Evolutionary conservation across 2,329 filamentous ascomycete species (phyloP).

Genomic region (Ophiostoma ulmi): DNA sequence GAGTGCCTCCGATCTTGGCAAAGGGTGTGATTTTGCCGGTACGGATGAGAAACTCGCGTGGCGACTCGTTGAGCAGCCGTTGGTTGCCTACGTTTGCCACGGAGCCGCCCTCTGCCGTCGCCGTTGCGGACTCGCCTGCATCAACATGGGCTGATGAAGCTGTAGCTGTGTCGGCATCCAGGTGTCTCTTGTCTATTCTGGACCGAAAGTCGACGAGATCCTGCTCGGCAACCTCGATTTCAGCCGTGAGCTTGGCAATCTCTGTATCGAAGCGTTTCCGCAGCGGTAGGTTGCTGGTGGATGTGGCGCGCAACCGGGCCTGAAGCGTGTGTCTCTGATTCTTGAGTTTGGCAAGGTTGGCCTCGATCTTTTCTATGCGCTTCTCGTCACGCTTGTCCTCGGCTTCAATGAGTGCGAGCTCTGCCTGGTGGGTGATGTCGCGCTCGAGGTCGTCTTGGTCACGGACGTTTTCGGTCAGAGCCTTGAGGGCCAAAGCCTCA

Average conservation of each 20-base stretch:
- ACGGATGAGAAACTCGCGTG: constrained; percentile 83
- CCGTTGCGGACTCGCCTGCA: not conserved
- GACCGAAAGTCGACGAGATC: constrained; percentile 76
- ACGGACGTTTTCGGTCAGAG: constrained; percentile 64
- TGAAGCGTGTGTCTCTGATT: constrained; percentile 56
- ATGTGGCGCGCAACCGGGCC: constrained; percentile 41
- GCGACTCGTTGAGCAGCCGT: constrained; percentile 71
- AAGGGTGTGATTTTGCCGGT: constrained; percentile 98
- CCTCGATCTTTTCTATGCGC: constrained; percentile 55
- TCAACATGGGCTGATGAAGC: not conserved
- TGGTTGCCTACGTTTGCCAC: constrained; percentile 46
- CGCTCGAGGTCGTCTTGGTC: constrained; percentile 88
- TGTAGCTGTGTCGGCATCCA: not conserved
- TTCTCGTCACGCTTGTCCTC: constrained; percentile 60
- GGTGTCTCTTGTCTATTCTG: constrained; percentile 71
- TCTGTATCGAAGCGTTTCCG: constrained; percentile 59
- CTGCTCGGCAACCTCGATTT: constrained; percentile 59
- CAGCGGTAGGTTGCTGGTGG: constrained; percentile 44
- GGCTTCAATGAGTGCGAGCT: constrained; percentile 53
- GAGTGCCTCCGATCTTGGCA: constrained; percentile 65
- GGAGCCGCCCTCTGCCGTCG: not conserved
- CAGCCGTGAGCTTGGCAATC: constrained; percentile 50
- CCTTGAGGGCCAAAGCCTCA: constrained; percentile 56
- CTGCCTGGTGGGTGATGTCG: constrained; percentile 67
- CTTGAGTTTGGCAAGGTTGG: constrained; percentile 55